These are phyloP conservation scores for Kalmanozyma brasiliensis DNA, from an alignment of 1,284 basidiomycete species.

Conservation along the genomic window DNA sequence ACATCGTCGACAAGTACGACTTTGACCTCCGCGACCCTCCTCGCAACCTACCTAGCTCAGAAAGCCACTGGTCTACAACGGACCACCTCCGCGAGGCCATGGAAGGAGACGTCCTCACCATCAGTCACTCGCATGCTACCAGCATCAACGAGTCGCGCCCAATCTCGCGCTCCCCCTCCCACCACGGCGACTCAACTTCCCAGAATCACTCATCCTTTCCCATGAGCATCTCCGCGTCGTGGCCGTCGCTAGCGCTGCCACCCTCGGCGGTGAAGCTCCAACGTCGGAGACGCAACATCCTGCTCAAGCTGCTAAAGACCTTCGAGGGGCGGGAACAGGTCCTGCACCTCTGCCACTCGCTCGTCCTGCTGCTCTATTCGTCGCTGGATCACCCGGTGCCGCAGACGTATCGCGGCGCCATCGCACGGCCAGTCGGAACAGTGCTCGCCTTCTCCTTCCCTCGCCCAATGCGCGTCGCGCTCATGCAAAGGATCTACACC, in stretches of 20 bases:
- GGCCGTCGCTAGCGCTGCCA: constrained; percentile 29
- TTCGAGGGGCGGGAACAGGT: constrained; percentile 44
- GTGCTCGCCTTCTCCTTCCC: constrained; percentile 29
- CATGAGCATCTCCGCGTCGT: constrained; percentile 21
- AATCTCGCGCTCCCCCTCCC: constrained; percentile 17
- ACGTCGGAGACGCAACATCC: constrained; percentile 18
- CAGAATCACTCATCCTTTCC: constrained; percentile 10
- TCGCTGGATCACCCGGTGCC: constrained; percentile 31
- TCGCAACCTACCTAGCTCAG: constrained; percentile 9
- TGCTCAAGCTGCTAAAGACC: constrained; percentile 38
- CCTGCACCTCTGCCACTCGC: constrained; percentile 36
- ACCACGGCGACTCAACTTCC: constrained; percentile 2
- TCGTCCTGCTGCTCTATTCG: constrained; percentile 40
- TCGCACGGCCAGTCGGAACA: constrained; percentile 25
- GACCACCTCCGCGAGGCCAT: constrained; percentile 16
- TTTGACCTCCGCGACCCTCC: constrained; percentile 31
- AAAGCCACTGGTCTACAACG: constrained; percentile 5
- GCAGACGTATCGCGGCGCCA: constrained; percentile 15
- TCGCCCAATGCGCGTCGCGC: constrained; percentile 18
- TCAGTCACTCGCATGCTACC: constrained; percentile 34
- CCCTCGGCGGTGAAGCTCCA: constrained; percentile 32
- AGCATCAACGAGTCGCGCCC: constrained; percentile 15
- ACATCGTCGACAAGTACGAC: constrained; percentile 21
- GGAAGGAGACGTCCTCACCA: constrained; percentile 34
- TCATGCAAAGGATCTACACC: constrained; percentile 49